These are phyloP conservation scores for Funneliformis geosporum DNA, from an alignment of 192 early-diverging fungal species.

Conservation along the genomic window DNA sequence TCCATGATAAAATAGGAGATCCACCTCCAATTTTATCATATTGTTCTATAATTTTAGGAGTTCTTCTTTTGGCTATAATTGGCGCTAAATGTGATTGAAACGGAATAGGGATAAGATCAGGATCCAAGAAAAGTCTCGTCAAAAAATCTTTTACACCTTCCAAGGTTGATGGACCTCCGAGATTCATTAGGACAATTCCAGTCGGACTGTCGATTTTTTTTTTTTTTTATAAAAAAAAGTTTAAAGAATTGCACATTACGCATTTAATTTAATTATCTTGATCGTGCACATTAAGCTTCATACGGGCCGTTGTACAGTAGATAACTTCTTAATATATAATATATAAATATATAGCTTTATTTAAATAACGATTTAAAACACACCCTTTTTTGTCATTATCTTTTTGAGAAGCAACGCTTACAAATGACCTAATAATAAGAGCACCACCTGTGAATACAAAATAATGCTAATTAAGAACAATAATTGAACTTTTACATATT, in stretches of 20 bases:
- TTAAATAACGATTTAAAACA: background rate
- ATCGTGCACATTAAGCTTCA: background rate
- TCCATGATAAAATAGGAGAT: constrained; percentile 91
- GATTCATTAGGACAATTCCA: constrained; percentile 88
- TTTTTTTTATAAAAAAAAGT: constrained; percentile 1
- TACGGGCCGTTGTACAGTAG: background rate
- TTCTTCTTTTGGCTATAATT: constrained; percentile 79
- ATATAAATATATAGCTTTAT: background rate
- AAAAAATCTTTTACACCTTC: constrained; percentile 82
- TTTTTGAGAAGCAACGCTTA: background rate
- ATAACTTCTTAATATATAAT: too few species aligned
- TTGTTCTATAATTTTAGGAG: constrained; percentile 84
- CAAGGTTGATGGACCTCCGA: constrained; percentile 85
- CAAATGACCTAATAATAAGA: background rate
- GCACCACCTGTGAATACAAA: background rate
- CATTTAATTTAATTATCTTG: too few species aligned
- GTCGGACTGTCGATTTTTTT: constrained; percentile 51
- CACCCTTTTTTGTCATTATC: background rate
- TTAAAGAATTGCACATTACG: too few species aligned
- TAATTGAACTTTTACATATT: background rate
- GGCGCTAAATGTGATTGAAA: constrained; percentile 71
- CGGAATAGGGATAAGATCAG: constrained; percentile 90
- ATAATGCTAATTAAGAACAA: background rate
- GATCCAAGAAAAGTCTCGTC: constrained; percentile 82
- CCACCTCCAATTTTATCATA: constrained; percentile 94